Percentiles rank a stretch among this genome's conserved stretches.
Evolutionary conservation across 805 yeast genomes (phyloP).

Genomic region (Soucietia sequanensis): DNA sequence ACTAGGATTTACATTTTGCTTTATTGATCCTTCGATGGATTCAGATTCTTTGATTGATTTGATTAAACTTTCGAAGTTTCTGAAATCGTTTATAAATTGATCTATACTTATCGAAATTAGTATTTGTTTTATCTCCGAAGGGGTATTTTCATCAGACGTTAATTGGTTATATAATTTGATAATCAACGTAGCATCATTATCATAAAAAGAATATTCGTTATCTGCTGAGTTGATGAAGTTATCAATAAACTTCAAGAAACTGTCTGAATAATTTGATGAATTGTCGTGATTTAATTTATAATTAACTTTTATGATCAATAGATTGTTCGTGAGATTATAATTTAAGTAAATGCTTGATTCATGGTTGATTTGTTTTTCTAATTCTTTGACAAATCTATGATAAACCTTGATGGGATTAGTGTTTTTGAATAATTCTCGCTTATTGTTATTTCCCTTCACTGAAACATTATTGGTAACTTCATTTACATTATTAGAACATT

Average conservation of each 20-base stretch:
- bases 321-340: conserved; percentile 18
- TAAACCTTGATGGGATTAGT: conserved; percentile 22
- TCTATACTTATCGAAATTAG: no score
- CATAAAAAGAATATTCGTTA: background rate
- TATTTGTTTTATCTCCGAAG: no score
- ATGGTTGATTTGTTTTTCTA: background rate
- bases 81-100: conserved; percentile 29
- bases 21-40: background rate
- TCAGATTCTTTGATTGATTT: conserved; percentile 1
- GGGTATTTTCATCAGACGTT: background rate
- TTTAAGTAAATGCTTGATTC: conserved; percentile 17
- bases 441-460: conserved; percentile 3
- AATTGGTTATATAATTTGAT: conserved; percentile 1
- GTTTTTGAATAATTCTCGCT: conserved; percentile 13
- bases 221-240: background rate
- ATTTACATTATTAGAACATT: conserved; percentile 31
- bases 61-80: conserved; percentile 20
- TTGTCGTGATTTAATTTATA: conserved; percentile 16
- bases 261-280: conserved; percentile 6
- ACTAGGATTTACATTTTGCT: no score
- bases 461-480: conserved; percentile 12
- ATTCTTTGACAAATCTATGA: conserved; percentile 18
- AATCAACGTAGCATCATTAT: background rate
- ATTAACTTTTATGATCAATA: conserved; percentile 23
- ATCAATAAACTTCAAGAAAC: conserved; percentile 1